These are phyloP conservation scores for Umbilicus rupestris DNA, from an alignment of 164 flowering plant genomes.

Conservation along the genomic window DNA sequence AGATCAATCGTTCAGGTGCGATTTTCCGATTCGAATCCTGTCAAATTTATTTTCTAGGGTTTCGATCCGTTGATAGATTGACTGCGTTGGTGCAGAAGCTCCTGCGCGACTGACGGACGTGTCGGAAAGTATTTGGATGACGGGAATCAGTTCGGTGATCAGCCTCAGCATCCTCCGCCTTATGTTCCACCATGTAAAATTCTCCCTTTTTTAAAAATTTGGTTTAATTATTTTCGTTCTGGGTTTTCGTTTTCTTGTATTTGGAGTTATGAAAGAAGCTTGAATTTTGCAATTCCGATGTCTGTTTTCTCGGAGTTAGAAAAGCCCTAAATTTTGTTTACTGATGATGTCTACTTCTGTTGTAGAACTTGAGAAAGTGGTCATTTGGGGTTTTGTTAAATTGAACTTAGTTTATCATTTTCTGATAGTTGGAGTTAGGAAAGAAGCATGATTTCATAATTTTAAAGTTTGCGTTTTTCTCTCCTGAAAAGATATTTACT, in stretches of 20 bases:
- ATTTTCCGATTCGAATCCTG: not conserved
- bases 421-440: not conserved
- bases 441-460: no score
- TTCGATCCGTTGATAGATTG: not conserved
- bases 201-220: not conserved
- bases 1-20: not conserved
- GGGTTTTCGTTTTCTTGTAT: no score
- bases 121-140: constrained; percentile 32
- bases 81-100: constrained; percentile 29
- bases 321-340: no score
- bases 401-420: no score
- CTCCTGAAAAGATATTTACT: not conserved
- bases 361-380: no score
- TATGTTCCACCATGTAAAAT: constrained; percentile 60
- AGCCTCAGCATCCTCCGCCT: constrained; percentile 45
- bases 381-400: no score
- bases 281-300: no score
- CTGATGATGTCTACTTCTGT: no score
- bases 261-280: not conserved
- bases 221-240: not conserved
- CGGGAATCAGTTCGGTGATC: constrained; percentile 33
- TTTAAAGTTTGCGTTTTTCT: no score
- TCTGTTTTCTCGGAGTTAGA: no score
- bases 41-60: not conserved
- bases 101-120: constrained; percentile 42